Conservation (phyloP, 2,329 filamentous ascomycete genomes). For the Incumbomyces delicatus region DNA sequence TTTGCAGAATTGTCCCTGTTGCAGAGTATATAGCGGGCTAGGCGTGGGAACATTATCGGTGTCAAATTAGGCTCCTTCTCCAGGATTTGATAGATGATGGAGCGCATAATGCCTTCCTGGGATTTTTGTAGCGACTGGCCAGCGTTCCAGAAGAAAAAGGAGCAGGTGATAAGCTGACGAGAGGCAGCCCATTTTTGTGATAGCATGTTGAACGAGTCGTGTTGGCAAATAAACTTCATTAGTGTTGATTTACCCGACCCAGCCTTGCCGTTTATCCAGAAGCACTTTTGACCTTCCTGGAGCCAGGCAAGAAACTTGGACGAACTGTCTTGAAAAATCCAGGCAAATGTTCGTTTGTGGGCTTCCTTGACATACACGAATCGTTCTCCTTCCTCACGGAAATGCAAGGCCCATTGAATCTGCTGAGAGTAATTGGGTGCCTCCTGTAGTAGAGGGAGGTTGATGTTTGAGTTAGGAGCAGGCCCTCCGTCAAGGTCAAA, state of each 20-base stretch:
- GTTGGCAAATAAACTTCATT: slow-evolving; percentile 22
- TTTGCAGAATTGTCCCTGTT: too few relatives aligned
- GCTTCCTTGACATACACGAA: not conserved
- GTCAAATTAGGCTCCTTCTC: not conserved
- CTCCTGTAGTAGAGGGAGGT: too few relatives aligned
- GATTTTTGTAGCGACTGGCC: not conserved
- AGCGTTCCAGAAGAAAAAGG: not conserved
- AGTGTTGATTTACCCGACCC: slow-evolving; percentile 36
- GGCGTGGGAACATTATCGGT: not conserved
- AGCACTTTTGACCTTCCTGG: not conserved
- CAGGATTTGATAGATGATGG: not conserved
- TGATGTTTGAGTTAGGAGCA: too few relatives aligned
- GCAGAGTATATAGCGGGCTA: not conserved
- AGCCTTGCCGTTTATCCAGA: slow-evolving; percentile 27
- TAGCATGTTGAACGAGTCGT: too few relatives aligned
- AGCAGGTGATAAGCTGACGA: not conserved
- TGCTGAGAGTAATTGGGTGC: too few relatives aligned
- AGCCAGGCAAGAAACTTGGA: not conserved
- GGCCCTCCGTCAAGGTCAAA: too few relatives aligned
- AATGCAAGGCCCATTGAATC: too few relatives aligned
- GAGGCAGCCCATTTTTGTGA: too few relatives aligned
- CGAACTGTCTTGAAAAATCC: not conserved
- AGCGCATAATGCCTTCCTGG: not conserved
- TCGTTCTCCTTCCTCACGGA: not conserved
- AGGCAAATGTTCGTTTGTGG: not conserved